Evolutionary conservation across 768 basidiomycete genomes (phyloP), one percentile per base, ranked within the genome.

Genomic region (Termitomyces sp.): DNA sequence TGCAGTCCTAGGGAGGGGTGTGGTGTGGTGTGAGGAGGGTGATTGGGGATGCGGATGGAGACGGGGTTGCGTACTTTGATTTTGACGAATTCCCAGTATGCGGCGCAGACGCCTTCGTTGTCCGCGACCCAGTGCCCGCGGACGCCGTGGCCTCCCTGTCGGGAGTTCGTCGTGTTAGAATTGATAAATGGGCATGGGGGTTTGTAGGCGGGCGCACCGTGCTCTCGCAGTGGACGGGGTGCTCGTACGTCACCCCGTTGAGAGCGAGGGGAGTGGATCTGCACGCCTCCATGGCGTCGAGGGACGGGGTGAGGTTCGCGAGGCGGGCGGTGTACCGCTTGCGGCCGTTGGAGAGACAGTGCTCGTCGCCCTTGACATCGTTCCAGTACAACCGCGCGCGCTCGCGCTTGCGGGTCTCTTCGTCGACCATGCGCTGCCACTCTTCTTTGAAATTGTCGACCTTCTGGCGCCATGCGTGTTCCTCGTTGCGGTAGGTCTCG

Each of bases 381-480:
- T 57, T 62, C 65, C 65, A 65, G 22, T 58, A 65, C 10, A 65
- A 31, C 10, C 51, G 54, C 28, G 60, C 60, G 20, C 42, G 54
- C 13, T 57, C 60, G 16, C 62, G 54, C 28, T 64, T 53, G 3
- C 37, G 39, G 4, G 28, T 29, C 55, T 65, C 65, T 20, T 36
- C 18, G 9, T 58, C 57, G 20, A 52, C 24, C 51, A 26, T 47
- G 13, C n/a, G 31, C 31, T 58, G 41, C 57, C 57, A 54, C 20
- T 58, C 57, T 13, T 54, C 51, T 29, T 58, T 37, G 8, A 58
- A 52, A 4, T 28, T 31, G 13, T 26, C 41, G 6, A 57, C 29
- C 44, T 44, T 57, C 34, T 42, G 37, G 18, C 22, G 41, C 56
- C 49, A 51, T 36, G 18, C 37, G n/a, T 52, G 36, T 52, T 52